phyloP scores from a whole-genome alignment of 257 asterid genomes.

The Cordia subcordata region DNA sequence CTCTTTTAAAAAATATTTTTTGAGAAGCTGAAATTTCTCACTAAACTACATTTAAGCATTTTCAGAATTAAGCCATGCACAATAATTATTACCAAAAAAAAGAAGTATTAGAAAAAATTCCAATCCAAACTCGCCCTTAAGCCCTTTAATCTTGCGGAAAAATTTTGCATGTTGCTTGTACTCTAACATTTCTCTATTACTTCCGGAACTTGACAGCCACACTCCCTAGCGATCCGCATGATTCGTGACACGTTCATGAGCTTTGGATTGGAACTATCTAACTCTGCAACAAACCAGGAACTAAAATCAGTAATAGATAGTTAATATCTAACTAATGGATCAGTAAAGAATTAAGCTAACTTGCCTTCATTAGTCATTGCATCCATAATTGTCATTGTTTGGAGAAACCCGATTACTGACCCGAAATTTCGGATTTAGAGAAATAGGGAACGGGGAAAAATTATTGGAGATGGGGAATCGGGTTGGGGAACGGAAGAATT shows the following conservation, averaged over 20 bases:
- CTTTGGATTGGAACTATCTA: constrained; percentile 88
- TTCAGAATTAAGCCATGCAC: no score
- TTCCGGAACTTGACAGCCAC: constrained; percentile 69
- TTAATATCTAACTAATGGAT: not conserved
- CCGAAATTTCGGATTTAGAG: no score
- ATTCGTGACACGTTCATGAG: constrained; percentile 81
- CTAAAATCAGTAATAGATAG: not conserved
- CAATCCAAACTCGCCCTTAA: no score
- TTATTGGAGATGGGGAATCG: no score
- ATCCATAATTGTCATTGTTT: constrained; percentile 99
- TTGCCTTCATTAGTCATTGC: constrained; percentile 95
- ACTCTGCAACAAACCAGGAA: constrained; percentile 41
- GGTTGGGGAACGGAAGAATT: no score
- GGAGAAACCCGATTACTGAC: no score
- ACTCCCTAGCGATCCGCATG: constrained; percentile 81
- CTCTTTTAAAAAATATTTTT: no score
- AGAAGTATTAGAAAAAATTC: no score
- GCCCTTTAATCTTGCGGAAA: constrained; percentile 98
- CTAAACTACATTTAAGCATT: no score
- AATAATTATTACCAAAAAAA: no score
- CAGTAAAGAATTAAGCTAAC: constrained; percentile 9
- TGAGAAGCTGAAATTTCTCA: no score
- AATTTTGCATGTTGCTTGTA: constrained; percentile 84
- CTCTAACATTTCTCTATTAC: constrained; percentile 94
- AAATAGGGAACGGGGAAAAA: no score